Base-by-base conservation (phyloP, 2,329 filamentous ascomycete genomes). In the Penicillium sclerotigenum region DNA sequence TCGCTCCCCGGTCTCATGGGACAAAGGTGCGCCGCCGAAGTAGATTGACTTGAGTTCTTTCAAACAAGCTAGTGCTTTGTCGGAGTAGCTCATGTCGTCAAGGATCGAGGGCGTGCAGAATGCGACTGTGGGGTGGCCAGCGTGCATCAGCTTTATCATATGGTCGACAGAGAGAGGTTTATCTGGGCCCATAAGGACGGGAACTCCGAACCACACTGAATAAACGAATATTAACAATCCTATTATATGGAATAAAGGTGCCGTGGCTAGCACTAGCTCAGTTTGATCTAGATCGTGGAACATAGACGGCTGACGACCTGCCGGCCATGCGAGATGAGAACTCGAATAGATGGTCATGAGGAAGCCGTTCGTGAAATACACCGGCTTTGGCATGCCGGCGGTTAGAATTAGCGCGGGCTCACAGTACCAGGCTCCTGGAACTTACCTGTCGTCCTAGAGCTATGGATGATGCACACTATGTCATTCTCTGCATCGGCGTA, bases 381-480 rank as follows among this genome's bases (percentile, higher is more conserved):
- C 66, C 4, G 63, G 68, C 37, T 72, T 72, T 2, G 70, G 70
- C 57, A 68, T 57, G 16, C 68, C 69, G 70, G 29, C 5, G 13
- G 26, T 0, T 10, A 1, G 16, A 45, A 43, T 46, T 36, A 0
- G 81, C 31, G 10, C 10, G 13, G 9, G 18, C 13, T 14, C 26
- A 20, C 24, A 10, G 22, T 24, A 5, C 5, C n/a, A 37, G 1
- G 79, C 62, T 52, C 14, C 47, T 47, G 22, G 31, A 18, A 54
- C 59, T 37, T 56, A 71, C 72, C 72, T 14, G 72, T 74, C 2
- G 71, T 71, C 24, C 72, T 72, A n/a, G 72, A 74, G 18, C 71
- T 74, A 54, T 74, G 73, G 28, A 73, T 68, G 9, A 73, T 69
- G 11, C 68, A 52, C 3, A 56, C 50, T 3, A 54, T 56, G 4